Conservation (phyloP, 805 yeast genomes). For the Brettanomyces bruxellensis region DNA sequence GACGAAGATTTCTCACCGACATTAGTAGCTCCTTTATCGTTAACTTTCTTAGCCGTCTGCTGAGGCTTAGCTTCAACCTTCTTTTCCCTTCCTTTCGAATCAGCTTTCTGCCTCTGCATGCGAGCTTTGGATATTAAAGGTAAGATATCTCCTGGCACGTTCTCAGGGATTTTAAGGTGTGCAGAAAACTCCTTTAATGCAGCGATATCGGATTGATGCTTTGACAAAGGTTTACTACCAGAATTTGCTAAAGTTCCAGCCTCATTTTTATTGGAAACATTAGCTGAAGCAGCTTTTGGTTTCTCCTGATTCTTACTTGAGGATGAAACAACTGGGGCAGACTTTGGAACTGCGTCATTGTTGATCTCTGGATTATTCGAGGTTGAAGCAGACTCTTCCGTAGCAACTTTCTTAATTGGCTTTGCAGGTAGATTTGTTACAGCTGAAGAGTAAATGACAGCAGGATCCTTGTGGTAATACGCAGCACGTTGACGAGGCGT, state of each 20-base stretch:
- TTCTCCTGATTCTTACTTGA: slow-evolving; percentile 4
- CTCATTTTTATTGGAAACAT: no score
- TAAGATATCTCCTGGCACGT: slow-evolving; percentile 50
- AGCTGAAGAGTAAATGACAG: slow-evolving; percentile 50
- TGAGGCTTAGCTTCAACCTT: not conserved
- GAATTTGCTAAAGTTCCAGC: slow-evolving; percentile 8
- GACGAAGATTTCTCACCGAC: no score
- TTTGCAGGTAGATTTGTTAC: slow-evolving; percentile 9
- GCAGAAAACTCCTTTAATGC: slow-evolving; percentile 72
- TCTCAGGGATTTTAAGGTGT: slow-evolving; percentile 52
- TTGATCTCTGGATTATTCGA: slow-evolving; percentile 2
- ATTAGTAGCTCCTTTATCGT: slow-evolving; percentile 1
- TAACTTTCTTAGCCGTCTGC: not conserved
- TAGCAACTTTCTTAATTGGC: not conserved
- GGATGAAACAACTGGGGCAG: not conserved
- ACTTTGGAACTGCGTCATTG: not conserved
- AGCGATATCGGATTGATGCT: slow-evolving; percentile 49
- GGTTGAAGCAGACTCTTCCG: not conserved
- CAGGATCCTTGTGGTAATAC: slow-evolving; percentile 52
- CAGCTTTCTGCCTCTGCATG: slow-evolving; percentile 39
- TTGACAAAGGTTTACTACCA: slow-evolving; percentile 30
- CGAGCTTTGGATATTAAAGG: slow-evolving; percentile 66
- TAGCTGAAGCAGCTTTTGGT: slow-evolving; percentile 6
- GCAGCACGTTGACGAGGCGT: slow-evolving; percentile 51
- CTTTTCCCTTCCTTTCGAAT: not conserved